These are phyloP conservation scores for Niveomyces coronatus DNA, from an alignment of 2,329 filamentous ascomycete genomes.

Conservation along the genomic window DNA sequence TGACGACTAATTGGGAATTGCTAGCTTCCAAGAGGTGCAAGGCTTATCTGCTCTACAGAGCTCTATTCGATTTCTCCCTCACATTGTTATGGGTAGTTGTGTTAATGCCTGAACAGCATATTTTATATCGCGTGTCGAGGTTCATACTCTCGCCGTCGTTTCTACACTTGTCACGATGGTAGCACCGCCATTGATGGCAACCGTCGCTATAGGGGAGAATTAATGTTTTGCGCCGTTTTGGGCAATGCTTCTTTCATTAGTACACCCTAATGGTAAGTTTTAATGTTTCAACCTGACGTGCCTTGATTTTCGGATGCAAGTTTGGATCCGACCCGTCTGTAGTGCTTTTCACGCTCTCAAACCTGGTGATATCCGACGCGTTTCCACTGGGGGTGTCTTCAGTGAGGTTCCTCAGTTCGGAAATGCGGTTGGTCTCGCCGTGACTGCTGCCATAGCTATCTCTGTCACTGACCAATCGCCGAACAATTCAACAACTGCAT, in stretches of 20 bases:
- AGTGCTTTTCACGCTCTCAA: slow-evolving; percentile 45
- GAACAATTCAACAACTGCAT: slow-evolving; percentile 18
- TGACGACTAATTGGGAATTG: not conserved
- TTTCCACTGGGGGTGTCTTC: slow-evolving; percentile 53
- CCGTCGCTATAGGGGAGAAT: slow-evolving; percentile 32
- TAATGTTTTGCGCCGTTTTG: slow-evolving; percentile 40
- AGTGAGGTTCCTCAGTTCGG: slow-evolving; percentile 49
- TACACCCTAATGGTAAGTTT: slow-evolving; percentile 30
- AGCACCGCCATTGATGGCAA: slow-evolving; percentile 44
- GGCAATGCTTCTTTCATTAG: slow-evolving; percentile 33
- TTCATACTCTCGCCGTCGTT: slow-evolving; percentile 27
- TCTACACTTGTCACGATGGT: slow-evolving; percentile 33
- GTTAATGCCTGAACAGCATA: slow-evolving; percentile 33
- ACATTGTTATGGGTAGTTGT: slow-evolving; percentile 31
- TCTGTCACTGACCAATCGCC: slow-evolving; percentile 31
- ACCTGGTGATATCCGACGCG: slow-evolving; percentile 42
- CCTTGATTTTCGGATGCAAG: not conserved
- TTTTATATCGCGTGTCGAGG: slow-evolving; percentile 27
- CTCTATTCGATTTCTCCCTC: slow-evolving; percentile 38
- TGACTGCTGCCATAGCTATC: slow-evolving; percentile 37
- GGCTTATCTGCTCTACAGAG: slow-evolving; percentile 32
- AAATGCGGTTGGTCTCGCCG: slow-evolving; percentile 39
- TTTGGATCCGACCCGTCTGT: not conserved
- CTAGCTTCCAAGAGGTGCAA: slow-evolving; percentile 39
- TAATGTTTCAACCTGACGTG: not conserved